Percentiles rank a stretch among this genome's conserved stretches.
Conservation (phyloP, 2,329 filamentous ascomycete species). For the Diaporthe vaccinii region DNA sequence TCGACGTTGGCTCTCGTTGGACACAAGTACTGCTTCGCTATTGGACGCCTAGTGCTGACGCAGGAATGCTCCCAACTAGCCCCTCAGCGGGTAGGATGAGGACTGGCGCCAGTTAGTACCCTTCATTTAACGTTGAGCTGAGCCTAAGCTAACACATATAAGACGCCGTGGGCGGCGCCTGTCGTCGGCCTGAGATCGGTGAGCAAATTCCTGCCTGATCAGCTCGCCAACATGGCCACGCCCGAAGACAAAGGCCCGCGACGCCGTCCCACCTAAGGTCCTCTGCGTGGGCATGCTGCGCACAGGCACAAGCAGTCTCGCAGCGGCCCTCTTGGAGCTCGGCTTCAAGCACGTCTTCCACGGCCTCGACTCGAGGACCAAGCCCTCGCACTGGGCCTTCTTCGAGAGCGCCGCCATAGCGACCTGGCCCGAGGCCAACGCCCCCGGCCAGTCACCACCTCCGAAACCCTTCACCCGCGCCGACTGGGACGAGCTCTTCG, state of each 20-base stretch:
- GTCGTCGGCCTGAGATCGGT: neutral
- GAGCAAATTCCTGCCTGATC: neutral
- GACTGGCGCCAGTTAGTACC: neutral
- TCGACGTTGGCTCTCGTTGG: neutral
- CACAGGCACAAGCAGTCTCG: constrained; percentile 41
- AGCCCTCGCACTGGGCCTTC: constrained; percentile 31
- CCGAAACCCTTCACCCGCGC: constrained; percentile 31
- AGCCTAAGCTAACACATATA: neutral
- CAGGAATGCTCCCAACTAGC: neutral
- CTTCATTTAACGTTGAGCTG: neutral
- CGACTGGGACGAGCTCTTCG: constrained; percentile 42
- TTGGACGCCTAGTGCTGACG: neutral
- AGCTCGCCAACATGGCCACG: neutral
- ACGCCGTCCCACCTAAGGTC: neutral
- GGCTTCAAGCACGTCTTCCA: constrained; percentile 40
- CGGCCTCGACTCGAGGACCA: constrained; percentile 37
- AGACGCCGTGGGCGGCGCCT: neutral
- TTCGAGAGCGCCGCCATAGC: constrained; percentile 40
- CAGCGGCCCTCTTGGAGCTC: constrained; percentile 35
- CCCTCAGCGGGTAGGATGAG: neutral
- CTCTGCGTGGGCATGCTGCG: constrained; percentile 10
- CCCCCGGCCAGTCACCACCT: neutral
- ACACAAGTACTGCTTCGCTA: too few relatives aligned
- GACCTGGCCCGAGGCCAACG: constrained; percentile 37
- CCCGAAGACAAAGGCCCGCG: constrained; percentile 3